phyloP scores from a whole-genome alignment of 768 basidiomycete genomes.

The Tricholoma saponaceum region DNA sequence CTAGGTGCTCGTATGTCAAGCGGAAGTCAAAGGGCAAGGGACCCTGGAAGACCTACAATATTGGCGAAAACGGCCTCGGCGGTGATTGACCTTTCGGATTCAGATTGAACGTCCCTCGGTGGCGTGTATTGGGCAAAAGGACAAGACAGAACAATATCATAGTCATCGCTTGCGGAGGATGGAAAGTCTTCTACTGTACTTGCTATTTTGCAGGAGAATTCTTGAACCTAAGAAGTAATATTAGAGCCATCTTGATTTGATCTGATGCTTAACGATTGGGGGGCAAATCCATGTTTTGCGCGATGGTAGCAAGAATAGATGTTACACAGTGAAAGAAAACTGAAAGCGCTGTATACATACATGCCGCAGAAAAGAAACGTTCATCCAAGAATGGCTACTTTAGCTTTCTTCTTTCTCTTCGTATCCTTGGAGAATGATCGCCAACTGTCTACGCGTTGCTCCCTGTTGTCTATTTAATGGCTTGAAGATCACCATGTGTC shows the following conservation, averaged over 20 bases:
- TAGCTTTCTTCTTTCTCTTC: slow-evolving; percentile 84
- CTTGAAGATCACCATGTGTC: not conserved
- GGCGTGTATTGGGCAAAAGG: not conserved
- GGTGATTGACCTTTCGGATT: slow-evolving; percentile 59
- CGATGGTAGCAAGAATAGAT: slow-evolving; percentile 10
- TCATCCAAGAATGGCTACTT: slow-evolving; percentile 64
- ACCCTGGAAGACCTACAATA: slow-evolving; percentile 15
- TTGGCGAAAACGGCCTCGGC: slow-evolving; percentile 28
- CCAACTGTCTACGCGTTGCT: slow-evolving; percentile 84
- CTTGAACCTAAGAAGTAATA: not conserved
- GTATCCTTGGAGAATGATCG: slow-evolving; percentile 60
- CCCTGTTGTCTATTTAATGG: slow-evolving; percentile 47
- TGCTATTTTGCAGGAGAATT: not conserved
- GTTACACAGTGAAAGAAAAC: slow-evolving; percentile 14
- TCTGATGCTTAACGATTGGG: slow-evolving; percentile 13
- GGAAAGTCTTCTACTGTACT: not conserved
- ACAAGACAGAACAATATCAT: not conserved
- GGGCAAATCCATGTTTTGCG: slow-evolving; percentile 4
- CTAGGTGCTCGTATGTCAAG: not conserved
- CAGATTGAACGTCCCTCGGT: slow-evolving; percentile 25
- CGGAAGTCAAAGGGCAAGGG: slow-evolving; percentile 6
- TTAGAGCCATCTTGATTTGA: not conserved
- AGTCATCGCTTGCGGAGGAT: not conserved
- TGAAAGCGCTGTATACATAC: slow-evolving; percentile 18
- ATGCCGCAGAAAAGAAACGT: slow-evolving; percentile 7